Evolutionary conservation across 2,329 filamentous ascomycete genomes (phyloP).

Genomic region (Penicillium freii): DNA sequence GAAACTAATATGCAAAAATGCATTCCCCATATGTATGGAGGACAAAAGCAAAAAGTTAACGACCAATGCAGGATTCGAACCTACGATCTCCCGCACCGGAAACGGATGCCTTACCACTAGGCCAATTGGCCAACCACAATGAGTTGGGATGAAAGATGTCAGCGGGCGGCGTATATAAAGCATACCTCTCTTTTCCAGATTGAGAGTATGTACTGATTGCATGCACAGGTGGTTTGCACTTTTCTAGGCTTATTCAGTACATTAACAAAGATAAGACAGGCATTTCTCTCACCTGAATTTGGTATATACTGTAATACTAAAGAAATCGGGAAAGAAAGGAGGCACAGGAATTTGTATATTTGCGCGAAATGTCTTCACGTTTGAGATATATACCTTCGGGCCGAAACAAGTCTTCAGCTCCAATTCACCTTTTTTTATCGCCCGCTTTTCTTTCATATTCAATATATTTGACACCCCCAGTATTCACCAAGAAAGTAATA

Average conservation of each 20-base stretch:
- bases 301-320: neutral
- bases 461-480: rapidly evolving
- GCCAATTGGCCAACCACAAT: slow-evolving; percentile 24
- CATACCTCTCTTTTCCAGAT: neutral
- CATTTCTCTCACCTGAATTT: neutral
- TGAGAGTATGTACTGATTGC: neutral
- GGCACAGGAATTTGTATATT: rapidly evolving
- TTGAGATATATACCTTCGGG: neutral
- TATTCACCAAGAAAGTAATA: rapidly evolving
- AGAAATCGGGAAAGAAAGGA: no score
- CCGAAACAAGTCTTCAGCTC: no score
- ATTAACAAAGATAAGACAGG: neutral
- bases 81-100: slow-evolving; percentile 31
- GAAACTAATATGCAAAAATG: neutral
- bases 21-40: no score
- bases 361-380: neutral
- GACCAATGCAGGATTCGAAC: slow-evolving; percentile 33
- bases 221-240: neutral
- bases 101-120: slow-evolving; percentile 32
- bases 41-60: slow-evolving; percentile 4
- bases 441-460: neutral
- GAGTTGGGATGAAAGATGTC: neutral
- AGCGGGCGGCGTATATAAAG: neutral
- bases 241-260: neutral
- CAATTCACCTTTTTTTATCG: no score